Evolutionary conservation across 305 asterid species (phyloP).

Genomic region (Solanum chacoense): DNA sequence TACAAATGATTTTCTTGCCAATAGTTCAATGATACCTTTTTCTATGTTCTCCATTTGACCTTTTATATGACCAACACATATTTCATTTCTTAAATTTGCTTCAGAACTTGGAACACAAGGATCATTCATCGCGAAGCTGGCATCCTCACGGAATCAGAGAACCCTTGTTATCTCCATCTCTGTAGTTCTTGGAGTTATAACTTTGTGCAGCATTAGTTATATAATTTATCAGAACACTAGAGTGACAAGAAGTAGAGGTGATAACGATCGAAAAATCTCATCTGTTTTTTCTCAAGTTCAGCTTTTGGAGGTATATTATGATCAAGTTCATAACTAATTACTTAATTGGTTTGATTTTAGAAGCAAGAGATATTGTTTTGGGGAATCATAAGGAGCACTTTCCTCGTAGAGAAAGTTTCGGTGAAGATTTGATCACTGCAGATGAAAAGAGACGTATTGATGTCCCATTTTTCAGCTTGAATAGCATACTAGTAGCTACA

Average conservation of each 20-base stretch:
- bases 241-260: not conserved
- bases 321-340: not conserved
- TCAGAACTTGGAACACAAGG: not conserved
- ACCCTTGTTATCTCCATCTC: not conserved
- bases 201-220: not conserved
- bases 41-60: not conserved
- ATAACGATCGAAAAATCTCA: not conserved
- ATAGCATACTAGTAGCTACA: conserved; percentile 28
- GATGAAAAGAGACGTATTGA: conserved; percentile 12
- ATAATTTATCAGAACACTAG: not conserved
- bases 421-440: conserved; percentile 6
- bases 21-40: not conserved
- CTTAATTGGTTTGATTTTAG: not conserved
- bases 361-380: not conserved
- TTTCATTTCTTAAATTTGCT: not conserved
- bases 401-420: not conserved
- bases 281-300: not conserved
- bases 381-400: not conserved
- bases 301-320: not conserved
- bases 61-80: not conserved
- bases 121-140: not conserved
- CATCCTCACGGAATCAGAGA: not conserved
- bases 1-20: not conserved
- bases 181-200: not conserved
- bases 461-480: conserved; percentile 23